These are phyloP conservation scores for Nothophaeocryptopus gaeumannii DNA, from an alignment of 2,329 filamentous ascomycete species.

Conservation along the genomic window DNA sequence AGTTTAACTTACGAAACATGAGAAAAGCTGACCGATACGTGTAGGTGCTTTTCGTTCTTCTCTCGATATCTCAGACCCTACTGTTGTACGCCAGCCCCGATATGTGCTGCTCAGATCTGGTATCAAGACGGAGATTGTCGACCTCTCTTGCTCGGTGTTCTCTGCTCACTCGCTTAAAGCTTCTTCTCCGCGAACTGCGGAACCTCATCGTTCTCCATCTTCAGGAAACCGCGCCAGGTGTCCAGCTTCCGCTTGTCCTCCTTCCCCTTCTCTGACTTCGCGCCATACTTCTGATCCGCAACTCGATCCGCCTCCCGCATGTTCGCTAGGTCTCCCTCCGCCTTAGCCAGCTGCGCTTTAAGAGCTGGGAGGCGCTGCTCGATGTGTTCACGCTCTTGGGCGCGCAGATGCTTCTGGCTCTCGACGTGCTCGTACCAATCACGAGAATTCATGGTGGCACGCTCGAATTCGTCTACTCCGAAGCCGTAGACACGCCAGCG, in stretches of 20 bases:
- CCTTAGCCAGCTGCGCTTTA: background rate
- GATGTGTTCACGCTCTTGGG: background rate
- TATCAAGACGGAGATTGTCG: too few species aligned
- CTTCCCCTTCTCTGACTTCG: background rate
- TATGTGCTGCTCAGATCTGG: too few species aligned
- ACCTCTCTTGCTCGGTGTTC: too few species aligned
- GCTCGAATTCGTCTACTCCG: background rate
- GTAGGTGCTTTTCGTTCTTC: too few species aligned
- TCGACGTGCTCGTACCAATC: background rate
- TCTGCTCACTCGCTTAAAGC: too few species aligned
- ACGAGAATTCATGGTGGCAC: background rate
- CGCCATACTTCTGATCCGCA: background rate
- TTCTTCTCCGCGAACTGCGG: too few species aligned
- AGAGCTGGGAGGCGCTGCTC: background rate
- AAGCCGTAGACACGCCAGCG: background rate
- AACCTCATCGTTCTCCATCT: background rate
- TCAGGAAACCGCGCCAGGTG: background rate
- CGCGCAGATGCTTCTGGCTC: background rate
- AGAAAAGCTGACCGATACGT: too few species aligned
- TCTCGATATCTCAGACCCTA: too few species aligned
- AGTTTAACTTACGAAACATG: too few species aligned
- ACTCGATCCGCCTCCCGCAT: background rate
- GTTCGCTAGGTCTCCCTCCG: background rate
- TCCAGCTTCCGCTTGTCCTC: background rate
- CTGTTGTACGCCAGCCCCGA: too few species aligned